Base-by-base conservation (phyloP, 148 eudicot species). In the Nepenthes gracilis region DNA sequence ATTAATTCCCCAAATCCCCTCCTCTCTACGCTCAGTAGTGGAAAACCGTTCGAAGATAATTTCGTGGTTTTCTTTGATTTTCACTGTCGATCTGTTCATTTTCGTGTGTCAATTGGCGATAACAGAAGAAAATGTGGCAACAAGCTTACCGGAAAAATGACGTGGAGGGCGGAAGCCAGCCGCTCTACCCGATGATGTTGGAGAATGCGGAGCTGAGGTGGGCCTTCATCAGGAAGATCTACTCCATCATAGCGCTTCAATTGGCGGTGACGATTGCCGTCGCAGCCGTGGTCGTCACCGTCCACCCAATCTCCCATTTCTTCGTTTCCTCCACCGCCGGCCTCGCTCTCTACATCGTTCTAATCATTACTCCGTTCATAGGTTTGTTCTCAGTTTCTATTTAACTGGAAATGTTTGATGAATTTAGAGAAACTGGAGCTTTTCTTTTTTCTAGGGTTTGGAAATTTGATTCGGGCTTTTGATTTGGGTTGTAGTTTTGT, bases 151-250 rank as follows among this genome's bases (percentile, higher is more conserved):
- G 76, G 55, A 93, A 82, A 55, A 40, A 69, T 76, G 98, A 93
- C 62, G 35, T 86, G 62, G 98, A 93, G 52, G 90, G 82, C 5
- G 55, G 43, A 48, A 35, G 36, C 14, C 33, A 2, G 13, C 80
- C 56, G 57, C 63, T 92, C 35, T 92, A 92, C 61, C 98, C 96
- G 35, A 68, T 43, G 61, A 84, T 82, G 87, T 10, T 66, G 54
- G 96, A 92, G 55, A 65, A 34, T 32, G 94, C 96, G 23, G 65
- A 75, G 36, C 72, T 92, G 36, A 74, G 98, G 36, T 92, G 98
- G 98, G 70, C 83, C 1, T 92, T 92, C 62, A 88, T 92, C 9
- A 67, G 94, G 5, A 92, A 92, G 74, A 72, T 92, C 1, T 92
- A 92, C 66, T 64, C 85, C 0, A 92, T 92, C n/a, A 61, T 88